Conservation (phyloP, 495 filamentous ascomycete genomes). For the Xylaria scruposa region DNA sequence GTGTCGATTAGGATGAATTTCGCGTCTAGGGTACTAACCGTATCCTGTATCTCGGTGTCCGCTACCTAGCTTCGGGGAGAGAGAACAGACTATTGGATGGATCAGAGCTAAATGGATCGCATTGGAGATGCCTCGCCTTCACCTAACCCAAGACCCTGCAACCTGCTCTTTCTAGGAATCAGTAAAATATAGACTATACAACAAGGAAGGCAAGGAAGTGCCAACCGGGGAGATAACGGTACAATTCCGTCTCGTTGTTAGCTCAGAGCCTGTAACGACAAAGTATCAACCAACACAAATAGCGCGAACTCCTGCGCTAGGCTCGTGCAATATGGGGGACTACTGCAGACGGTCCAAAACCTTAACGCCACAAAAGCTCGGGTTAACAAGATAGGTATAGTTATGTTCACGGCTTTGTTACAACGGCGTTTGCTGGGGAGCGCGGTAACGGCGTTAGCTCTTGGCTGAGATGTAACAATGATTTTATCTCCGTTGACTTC, state of each 20-base stretch:
- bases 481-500: background rate
- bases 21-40: background rate
- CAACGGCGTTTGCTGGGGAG: background rate
- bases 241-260: background rate
- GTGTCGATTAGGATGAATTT: background rate
- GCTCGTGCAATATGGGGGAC: conserved; percentile 4
- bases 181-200: background rate
- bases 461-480: background rate
- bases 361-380: conserved; percentile 19
- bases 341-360: conserved; percentile 8
- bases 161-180: background rate
- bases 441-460: background rate
- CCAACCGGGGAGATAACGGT: conserved; percentile 1
- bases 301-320: conserved; percentile 4
- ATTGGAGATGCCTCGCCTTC: background rate
- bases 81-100: background rate
- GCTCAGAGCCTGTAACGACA: background rate
- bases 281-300: background rate
- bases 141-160: background rate
- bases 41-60: background rate
- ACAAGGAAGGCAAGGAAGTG: conserved; percentile 4
- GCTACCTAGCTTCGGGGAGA: conserved; percentile 6
- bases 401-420: background rate
- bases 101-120: background rate
- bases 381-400: conserved; percentile 15